A percentile compares a stretch with the other conserved stretches of the same genome.
Evolutionary conservation across 192 early-diverging fungal species (phyloP).

Genomic region (Linderina pennispora): DNA sequence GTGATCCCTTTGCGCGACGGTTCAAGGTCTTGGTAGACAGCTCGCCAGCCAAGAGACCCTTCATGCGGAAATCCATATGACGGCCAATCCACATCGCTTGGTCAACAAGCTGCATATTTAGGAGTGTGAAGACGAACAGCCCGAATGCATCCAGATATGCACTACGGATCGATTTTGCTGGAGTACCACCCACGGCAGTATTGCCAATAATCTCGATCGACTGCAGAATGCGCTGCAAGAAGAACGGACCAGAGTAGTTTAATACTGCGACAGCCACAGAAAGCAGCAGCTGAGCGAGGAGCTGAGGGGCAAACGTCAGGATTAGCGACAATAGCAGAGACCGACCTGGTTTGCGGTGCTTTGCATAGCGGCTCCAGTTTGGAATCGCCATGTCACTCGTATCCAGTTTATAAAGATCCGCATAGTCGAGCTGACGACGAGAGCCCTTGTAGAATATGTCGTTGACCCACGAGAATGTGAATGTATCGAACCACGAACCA

Average conservation of each 20-base stretch:
- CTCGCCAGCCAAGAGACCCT: constrained; percentile 51
- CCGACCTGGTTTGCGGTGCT: background rate
- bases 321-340: constrained; percentile 17
- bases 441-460: no score
- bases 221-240: constrained; percentile 46
- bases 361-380: constrained; percentile 11
- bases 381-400: no score
- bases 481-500: no score
- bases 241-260: constrained; percentile 45
- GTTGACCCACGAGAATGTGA: no score
- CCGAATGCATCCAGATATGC: constrained; percentile 56
- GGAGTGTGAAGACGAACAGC: constrained; percentile 40
- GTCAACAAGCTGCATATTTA: constrained; percentile 34
- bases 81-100: constrained; percentile 51
- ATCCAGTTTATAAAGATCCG: no score
- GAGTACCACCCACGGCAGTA: constrained; percentile 4
- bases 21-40: constrained; percentile 51
- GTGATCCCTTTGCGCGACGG: constrained; percentile 30
- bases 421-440: no score
- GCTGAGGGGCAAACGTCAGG: constrained; percentile 21
- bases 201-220: constrained; percentile 35
- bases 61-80: constrained; percentile 48
- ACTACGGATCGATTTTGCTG: background rate
- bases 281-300: constrained; percentile 16
- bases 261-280: constrained; percentile 15